A percentile compares a stretch with the other conserved stretches of the same genome.
These are phyloP conservation scores for Geranium rotundifolium DNA, from an alignment of 345 rosid genomes.

Conservation along the genomic window DNA sequence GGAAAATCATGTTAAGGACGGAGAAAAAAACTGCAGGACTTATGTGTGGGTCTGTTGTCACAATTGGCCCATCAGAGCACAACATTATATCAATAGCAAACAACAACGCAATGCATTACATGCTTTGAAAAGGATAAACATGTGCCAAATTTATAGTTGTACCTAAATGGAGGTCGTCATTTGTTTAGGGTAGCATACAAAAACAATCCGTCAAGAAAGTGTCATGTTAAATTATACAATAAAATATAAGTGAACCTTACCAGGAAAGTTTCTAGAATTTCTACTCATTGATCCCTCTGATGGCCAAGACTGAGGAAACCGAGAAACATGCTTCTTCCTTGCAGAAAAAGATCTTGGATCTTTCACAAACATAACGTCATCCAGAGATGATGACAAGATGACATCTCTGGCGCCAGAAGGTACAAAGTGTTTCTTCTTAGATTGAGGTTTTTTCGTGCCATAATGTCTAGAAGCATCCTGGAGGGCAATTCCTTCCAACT, in stretches of 20 bases:
- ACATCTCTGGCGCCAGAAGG: slow-evolving; percentile 8
- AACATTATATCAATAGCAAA: too few relatives aligned
- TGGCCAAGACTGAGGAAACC: slow-evolving; percentile 63
- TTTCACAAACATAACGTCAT: slow-evolving; percentile 58
- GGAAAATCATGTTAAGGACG: too few relatives aligned
- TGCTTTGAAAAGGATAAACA: too few relatives aligned
- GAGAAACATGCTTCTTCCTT: slow-evolving; percentile 43
- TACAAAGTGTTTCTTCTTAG: not conserved
- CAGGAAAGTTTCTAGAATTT: slow-evolving; percentile 50
- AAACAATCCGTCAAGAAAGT: not conserved
- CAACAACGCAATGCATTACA: too few relatives aligned
- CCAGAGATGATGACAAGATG: slow-evolving; percentile 22
- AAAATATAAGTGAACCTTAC: slow-evolving; percentile 21
- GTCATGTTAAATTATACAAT: slow-evolving; percentile 7
- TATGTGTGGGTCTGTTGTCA: too few relatives aligned
- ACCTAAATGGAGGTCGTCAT: too few relatives aligned
- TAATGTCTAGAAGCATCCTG: not conserved
- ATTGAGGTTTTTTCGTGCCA: not conserved
- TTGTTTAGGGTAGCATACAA: not conserved
- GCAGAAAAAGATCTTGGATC: slow-evolving; percentile 59
- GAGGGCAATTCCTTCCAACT: not conserved
- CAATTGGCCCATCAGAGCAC: too few relatives aligned
- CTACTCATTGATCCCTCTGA: slow-evolving; percentile 48
- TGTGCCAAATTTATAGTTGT: too few relatives aligned
- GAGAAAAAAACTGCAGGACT: too few relatives aligned